phyloP scores from a whole-genome alignment of 805 yeast species.

The Wickerhamiella nectarea region DNA sequence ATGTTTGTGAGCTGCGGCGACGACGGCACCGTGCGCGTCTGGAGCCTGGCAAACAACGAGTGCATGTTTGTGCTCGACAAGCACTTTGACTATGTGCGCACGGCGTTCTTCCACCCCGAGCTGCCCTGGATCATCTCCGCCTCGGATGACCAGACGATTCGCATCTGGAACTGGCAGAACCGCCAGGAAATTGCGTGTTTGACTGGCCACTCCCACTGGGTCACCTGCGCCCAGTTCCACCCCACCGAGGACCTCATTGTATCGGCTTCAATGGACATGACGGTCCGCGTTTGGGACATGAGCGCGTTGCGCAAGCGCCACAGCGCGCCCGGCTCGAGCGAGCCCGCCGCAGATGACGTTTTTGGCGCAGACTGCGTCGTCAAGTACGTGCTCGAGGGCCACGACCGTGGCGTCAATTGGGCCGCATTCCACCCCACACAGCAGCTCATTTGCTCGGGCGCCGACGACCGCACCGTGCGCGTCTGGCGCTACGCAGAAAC shows the following conservation, averaged over 20 bases:
- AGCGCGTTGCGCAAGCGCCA: conserved; percentile 89
- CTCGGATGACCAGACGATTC: conserved; percentile 94
- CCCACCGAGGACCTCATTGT: conserved; percentile 90
- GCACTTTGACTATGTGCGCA: conserved; percentile 89
- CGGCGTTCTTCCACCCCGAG: conserved; percentile 88
- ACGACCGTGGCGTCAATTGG: conserved; percentile 97
- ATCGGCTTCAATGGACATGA: conserved; percentile 90
- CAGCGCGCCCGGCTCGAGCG: conserved; percentile 44
- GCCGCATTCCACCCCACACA: conserved; percentile 95
- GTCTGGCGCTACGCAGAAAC: conserved; percentile 96
- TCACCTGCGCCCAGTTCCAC: conserved; percentile 96
- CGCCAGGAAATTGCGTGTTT: conserved; percentile 92
- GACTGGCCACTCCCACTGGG: conserved; percentile 97
- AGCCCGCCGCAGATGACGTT: conserved; percentile 37
- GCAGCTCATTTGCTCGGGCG: conserved; percentile 88
- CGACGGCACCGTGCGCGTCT: conserved; percentile 85
- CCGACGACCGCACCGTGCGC: conserved; percentile 90
- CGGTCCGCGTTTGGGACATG: conserved; percentile 99
- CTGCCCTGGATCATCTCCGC: conserved; percentile 95
- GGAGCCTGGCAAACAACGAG: conserved; percentile 87
- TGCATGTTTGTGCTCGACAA: conserved; percentile 85
- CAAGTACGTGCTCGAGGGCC: conserved; percentile 93
- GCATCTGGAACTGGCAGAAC: conserved; percentile 99
- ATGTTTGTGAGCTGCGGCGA: conserved; percentile 95
- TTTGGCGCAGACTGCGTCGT: conserved; percentile 91